Evolutionary conservation across 2,329 filamentous ascomycete genomes (phyloP).

Genomic region (Exophiala spinifera): DNA sequence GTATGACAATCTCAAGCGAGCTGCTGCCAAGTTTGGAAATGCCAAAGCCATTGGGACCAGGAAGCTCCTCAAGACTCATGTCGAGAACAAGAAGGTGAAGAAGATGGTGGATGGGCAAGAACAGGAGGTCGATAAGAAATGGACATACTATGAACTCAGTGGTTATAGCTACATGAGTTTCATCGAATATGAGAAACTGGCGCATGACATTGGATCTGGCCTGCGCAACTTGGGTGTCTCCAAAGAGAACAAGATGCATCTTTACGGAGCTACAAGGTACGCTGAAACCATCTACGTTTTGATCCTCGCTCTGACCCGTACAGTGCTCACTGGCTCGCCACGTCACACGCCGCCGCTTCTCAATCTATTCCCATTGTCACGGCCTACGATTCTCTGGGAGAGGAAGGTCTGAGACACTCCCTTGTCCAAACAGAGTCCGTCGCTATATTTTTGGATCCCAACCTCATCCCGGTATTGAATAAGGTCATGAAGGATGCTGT

Average conservation of each 20-base stretch:
- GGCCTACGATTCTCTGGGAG: constrained; percentile 37
- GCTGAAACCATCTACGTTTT: constrained; percentile 24
- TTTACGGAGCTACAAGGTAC: constrained; percentile 80
- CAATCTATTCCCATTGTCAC: constrained; percentile 92
- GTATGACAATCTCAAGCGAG: constrained; percentile 72
- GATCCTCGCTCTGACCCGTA: not conserved
- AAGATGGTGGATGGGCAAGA: constrained; percentile 81
- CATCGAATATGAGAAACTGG: constrained; percentile 70
- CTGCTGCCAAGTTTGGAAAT: constrained; percentile 61
- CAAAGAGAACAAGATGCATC: constrained; percentile 67
- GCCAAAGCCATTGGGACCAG: constrained; percentile 67
- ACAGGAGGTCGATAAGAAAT: constrained; percentile 81
- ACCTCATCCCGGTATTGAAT: constrained; percentile 47
- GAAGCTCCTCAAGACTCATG: constrained; percentile 71
- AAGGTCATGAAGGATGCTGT: constrained; percentile 53
- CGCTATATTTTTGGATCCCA: constrained; percentile 37
- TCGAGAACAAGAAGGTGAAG: constrained; percentile 83
- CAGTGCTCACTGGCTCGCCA: constrained; percentile 77
- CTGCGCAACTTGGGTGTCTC: constrained; percentile 71
- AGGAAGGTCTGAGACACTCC: constrained; percentile 36
- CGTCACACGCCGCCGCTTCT: constrained; percentile 73
- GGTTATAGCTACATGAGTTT: constrained; percentile 74
- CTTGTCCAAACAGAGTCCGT: constrained; percentile 34
- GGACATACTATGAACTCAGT: constrained; percentile 84
- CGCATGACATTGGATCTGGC: constrained; percentile 67